These are phyloP conservation scores for Conringia planisiliqua DNA, from an alignment of 345 rosid species.

Conservation along the genomic window DNA sequence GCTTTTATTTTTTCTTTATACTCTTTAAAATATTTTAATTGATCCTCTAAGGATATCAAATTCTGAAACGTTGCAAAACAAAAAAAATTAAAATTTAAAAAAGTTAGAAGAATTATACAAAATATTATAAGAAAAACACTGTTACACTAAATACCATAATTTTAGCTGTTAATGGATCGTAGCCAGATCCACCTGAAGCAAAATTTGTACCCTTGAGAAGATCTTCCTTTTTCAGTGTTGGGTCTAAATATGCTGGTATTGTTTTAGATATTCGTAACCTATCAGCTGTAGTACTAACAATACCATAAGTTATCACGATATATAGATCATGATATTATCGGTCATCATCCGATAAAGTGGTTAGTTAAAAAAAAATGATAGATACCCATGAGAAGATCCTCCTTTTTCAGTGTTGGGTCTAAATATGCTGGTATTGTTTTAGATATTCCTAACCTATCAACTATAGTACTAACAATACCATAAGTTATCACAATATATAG, in stretches of 20 bases:
- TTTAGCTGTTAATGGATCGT: conserved; percentile 48
- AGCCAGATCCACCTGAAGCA: conserved; percentile 66
- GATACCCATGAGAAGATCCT: conserved; percentile 50
- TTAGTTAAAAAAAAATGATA: too few species aligned
- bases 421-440: conserved; percentile 46
- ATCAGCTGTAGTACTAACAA: conserved; percentile 30
- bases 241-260: conserved; percentile 53
- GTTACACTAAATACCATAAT: conserved; percentile 29
- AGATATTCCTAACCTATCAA: conserved; percentile 45
- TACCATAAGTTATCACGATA: background rate
- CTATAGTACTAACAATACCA: conserved; percentile 19
- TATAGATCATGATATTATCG: background rate
- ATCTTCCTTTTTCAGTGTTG: conserved; percentile 35
- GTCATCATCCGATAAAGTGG: background rate
- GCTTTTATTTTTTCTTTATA: conserved; percentile 34
- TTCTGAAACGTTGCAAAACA: conserved; percentile 10
- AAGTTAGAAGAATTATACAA: background rate
- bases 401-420: conserved; percentile 35
- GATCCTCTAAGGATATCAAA: conserved; percentile 21
- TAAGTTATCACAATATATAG: background rate
- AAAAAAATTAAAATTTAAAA: background rate
- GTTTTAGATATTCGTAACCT: conserved; percentile 43
- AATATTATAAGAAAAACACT: background rate
- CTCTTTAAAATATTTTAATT: conserved; percentile 40
- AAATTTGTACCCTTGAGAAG: conserved; percentile 54